These are phyloP conservation scores for Acrodontium crateriforme DNA, from an alignment of 2,329 filamentous ascomycete genomes.

Conservation along the genomic window DNA sequence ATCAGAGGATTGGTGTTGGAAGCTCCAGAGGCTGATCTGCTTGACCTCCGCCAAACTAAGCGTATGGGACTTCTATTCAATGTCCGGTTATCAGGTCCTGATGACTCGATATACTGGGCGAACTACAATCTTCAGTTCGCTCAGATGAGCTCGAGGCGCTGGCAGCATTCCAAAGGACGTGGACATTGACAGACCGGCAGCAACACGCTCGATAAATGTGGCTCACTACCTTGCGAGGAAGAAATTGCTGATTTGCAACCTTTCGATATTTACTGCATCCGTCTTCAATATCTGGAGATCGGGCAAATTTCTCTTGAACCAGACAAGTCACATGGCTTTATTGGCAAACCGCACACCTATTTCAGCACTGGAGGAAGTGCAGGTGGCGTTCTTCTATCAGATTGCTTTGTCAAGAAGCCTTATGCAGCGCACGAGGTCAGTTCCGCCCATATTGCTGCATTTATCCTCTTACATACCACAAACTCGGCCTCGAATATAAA, in stretches of 20 bases:
- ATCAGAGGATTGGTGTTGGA: slow-evolving; percentile 17
- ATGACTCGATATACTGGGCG: neutral
- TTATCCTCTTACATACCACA: slow-evolving; percentile 38
- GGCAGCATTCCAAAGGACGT: no score
- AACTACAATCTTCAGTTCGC: slow-evolving; percentile 3
- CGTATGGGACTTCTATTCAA: no score
- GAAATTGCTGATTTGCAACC: no score
- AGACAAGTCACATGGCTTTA: slow-evolving; percentile 51
- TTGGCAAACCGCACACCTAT: slow-evolving; percentile 86
- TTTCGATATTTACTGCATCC: no score
- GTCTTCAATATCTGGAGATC: slow-evolving; percentile 73
- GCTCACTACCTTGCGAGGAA: no score
- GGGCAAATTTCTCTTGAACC: slow-evolving; percentile 67
- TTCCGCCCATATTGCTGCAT: slow-evolving; percentile 57
- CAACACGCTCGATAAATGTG: no score
- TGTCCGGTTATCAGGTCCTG: neutral
- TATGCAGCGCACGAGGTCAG: slow-evolving; percentile 37
- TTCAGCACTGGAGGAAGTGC: slow-evolving; percentile 49
- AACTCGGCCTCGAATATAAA: slow-evolving; percentile 49
- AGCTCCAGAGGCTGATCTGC: slow-evolving; percentile 7
- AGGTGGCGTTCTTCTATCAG: slow-evolving; percentile 53
- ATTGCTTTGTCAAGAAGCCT: slow-evolving; percentile 65
- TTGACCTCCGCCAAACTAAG: no score
- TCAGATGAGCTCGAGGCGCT: slow-evolving; percentile 1
- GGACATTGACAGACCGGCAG: no score